Percentiles rank a stretch among this genome's conserved stretches.
Conservation (phyloP, 2,329 filamentous ascomycete genomes). For the Xylariaceae sp. region DNA sequence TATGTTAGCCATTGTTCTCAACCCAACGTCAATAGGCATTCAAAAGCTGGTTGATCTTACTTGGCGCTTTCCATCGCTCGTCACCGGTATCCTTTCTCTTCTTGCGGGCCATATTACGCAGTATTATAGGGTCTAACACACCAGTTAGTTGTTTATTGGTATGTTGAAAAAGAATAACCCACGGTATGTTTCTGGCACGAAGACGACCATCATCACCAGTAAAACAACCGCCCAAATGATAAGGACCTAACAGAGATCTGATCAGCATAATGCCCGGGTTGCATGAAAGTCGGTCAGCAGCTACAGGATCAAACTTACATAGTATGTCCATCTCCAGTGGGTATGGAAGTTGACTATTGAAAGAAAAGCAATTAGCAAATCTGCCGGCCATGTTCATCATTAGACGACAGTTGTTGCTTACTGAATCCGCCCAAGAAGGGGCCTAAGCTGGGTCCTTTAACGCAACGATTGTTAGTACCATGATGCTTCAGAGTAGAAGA, state of each 20-base stretch:
- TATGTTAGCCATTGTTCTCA: not conserved
- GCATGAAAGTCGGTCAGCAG: not conserved
- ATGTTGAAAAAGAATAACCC: slow-evolving; percentile 19
- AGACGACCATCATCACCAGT: slow-evolving; percentile 57
- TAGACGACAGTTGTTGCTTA: slow-evolving; percentile 4
- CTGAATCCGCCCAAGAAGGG: slow-evolving; percentile 68
- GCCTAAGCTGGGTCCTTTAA: slow-evolving; percentile 49
- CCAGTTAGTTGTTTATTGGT: not conserved
- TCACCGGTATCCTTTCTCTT: slow-evolving; percentile 74
- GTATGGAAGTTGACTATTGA: slow-evolving; percentile 59
- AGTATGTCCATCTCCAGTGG: slow-evolving; percentile 79
- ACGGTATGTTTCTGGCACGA: slow-evolving; percentile 87
- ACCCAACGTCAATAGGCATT: not conserved
- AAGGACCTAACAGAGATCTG: slow-evolving; percentile 44
- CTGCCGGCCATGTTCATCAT: no score
- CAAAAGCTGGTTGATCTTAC: slow-evolving; percentile 7
- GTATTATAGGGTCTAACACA: slow-evolving; percentile 54
- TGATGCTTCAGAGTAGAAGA: not conserved
- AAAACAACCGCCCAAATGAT: slow-evolving; percentile 73
- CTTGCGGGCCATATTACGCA: slow-evolving; percentile 65
- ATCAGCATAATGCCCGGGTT: slow-evolving; percentile 8
- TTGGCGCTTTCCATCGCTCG: slow-evolving; percentile 67
- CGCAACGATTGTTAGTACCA: slow-evolving; percentile 6
- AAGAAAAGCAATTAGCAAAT: not conserved
- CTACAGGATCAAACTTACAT: slow-evolving; percentile 35